Base-by-base conservation (phyloP, 352 stramenopile species). In the Globisporangium splendens region DNA sequence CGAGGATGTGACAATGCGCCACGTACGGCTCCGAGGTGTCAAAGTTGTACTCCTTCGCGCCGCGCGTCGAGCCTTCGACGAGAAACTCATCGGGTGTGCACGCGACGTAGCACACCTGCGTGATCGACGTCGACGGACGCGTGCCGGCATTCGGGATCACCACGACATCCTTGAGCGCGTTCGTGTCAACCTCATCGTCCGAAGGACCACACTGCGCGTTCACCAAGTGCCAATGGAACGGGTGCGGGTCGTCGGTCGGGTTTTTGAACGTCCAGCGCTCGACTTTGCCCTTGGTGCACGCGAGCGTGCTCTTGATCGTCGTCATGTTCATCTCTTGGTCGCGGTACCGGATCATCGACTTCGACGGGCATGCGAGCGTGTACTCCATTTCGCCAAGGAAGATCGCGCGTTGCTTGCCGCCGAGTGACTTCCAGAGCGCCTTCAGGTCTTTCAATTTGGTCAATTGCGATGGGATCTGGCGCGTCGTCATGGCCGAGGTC, bases 1-100 rank as follows among this genome's bases (percentile, higher is more conserved):
- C 79, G 11, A 90, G 50, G 38, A 86, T 83, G 59, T 90, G 79
- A 54, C 79, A 90, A 22, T 89, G 79, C 28, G 28, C 28, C 2
- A 35, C 28, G 28, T 35, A 35, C 28, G 28, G 28, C 28, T 35
- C 28, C 28, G 28, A 35, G 5, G 28, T 35, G 28, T 35, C 28
- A 10, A 35, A 35, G 28, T 35, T 35, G 28, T 35, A 35, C 28
- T 35, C 28, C 28, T 35, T 35, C 28, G 28, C 28, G 28, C 28
- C 28, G 10, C 28, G 28, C 28, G 28, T 35, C 3, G 28, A 35
- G 28, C 28, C 28, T 35, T 35, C 28, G 3, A 35, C 28, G 7
- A 35, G 28, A 8, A 35, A 35, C 28, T 35, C 28, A 10, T 35
- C 28, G 7, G 28, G 28, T 8, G 28, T 35, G 28, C 28, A 35